Percentiles rank a stretch among this genome's conserved stretches.
Conservation (phyloP, 805 yeast genomes). For the Yamadazyma sp. region DNA sequence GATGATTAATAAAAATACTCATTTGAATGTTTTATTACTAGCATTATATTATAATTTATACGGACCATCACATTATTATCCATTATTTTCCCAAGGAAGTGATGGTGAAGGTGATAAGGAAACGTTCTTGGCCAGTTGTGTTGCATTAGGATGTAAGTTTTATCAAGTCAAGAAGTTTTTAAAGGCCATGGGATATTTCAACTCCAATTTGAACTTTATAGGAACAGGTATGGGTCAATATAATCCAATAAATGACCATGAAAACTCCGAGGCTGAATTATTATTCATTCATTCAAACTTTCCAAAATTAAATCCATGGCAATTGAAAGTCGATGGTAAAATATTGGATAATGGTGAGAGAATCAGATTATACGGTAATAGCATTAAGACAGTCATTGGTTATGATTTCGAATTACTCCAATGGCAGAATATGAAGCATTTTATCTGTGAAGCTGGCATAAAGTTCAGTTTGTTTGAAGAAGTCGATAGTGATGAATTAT, state of each 20-base stretch:
- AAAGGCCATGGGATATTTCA: conserved; percentile 49
- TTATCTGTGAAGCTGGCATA: conserved; percentile 50
- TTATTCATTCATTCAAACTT: conserved; percentile 64
- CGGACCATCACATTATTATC: conserved; percentile 42
- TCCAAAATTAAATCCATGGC: conserved; percentile 66
- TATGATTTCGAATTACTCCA: conserved; percentile 58
- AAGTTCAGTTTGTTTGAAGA: conserved; percentile 43
- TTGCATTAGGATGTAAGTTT: conserved; percentile 43
- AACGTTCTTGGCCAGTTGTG: conserved; percentile 69
- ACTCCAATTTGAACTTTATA: conserved; percentile 37
- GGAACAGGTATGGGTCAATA: conserved; percentile 80
- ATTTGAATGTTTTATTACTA: conserved; percentile 32
- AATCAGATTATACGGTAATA: conserved; percentile 57
- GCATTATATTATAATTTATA: conserved; percentile 42
- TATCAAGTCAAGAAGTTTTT: conserved; percentile 55
- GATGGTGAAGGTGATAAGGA: conserved; percentile 84
- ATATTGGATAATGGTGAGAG: conserved; percentile 45
- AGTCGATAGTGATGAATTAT: conserved; percentile 40
- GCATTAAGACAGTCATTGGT: conserved; percentile 48
- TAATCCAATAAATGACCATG: conserved; percentile 62
- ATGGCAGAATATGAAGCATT: conserved; percentile 55
- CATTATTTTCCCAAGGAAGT: conserved; percentile 42
- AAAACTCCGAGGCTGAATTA: conserved; percentile 20
- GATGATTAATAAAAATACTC: conserved; percentile 38
- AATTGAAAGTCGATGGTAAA: conserved; percentile 40